These are phyloP conservation scores for Fusarium protoensiforme DNA, from an alignment of 2,329 filamentous ascomycete species.

Conservation along the genomic window DNA sequence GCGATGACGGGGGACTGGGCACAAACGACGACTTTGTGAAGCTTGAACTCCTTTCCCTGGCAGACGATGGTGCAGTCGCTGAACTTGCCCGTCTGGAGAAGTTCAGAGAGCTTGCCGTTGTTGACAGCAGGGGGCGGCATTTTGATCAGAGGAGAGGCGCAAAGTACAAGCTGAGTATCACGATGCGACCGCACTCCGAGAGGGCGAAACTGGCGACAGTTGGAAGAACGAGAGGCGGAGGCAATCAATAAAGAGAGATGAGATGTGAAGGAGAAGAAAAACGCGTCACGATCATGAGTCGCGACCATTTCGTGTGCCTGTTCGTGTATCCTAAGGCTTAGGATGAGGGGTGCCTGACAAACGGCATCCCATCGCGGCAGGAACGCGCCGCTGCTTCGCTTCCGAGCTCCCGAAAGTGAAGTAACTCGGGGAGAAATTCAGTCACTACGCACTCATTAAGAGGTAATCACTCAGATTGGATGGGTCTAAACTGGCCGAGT, in stretches of 20 bases:
- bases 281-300: neutral
- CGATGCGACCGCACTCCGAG: neutral
- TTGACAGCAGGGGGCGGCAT: neutral
- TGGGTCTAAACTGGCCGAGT: neutral
- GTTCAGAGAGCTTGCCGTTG: neutral
- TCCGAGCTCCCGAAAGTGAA: neutral
- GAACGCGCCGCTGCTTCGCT: neutral
- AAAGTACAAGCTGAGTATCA: neutral
- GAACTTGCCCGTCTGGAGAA: neutral
- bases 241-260: neutral
- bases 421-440: neutral
- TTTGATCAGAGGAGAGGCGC: neutral
- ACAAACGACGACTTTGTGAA: slow-evolving; percentile 38
- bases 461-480: neutral
- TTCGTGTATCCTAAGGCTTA: neutral
- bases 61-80: slow-evolving; percentile 36
- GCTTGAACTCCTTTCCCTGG: slow-evolving; percentile 23
- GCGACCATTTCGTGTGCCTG: neutral
- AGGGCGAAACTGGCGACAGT: neutral
- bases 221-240: neutral
- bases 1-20: slow-evolving; percentile 30
- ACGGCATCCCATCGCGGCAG: neutral
- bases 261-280: neutral
- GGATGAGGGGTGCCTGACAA: neutral
- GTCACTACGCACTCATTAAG: rapidly evolving